These are phyloP conservation scores for Chenopodium formosanum DNA, from an alignment of 148 eudicot species.

Conservation along the genomic window DNA sequence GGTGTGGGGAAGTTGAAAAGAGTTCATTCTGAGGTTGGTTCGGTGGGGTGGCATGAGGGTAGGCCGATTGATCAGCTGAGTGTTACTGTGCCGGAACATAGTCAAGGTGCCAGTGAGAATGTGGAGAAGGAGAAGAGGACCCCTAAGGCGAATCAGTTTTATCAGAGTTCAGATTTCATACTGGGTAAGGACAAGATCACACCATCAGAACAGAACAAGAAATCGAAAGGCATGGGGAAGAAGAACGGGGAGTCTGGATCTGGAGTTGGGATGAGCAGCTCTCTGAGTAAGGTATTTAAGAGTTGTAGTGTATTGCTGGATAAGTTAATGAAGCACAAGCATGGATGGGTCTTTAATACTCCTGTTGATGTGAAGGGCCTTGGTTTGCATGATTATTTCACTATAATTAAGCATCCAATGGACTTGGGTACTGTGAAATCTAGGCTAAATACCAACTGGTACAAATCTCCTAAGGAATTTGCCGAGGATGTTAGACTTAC, in stretches of 20 bases:
- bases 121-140: constrained; percentile 73
- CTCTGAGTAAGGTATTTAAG: constrained; percentile 55
- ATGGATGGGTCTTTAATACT: constrained; percentile 83
- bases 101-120: constrained; percentile 45
- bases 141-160: constrained; percentile 64
- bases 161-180: constrained; percentile 60
- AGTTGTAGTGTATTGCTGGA: constrained; percentile 63
- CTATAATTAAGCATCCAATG: constrained; percentile 80
- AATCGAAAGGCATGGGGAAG: constrained; percentile 50
- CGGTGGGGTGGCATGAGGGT: constrained; percentile 38
- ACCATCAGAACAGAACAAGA: constrained; percentile 57
- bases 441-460: constrained; percentile 64
- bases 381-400: constrained; percentile 82
- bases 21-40: constrained; percentile 46
- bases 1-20: constrained; percentile 43
- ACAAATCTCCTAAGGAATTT: constrained; percentile 76
- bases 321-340: constrained; percentile 88
- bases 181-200: constrained; percentile 71
- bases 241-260: constrained; percentile 45
- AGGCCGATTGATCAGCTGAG: constrained; percentile 55
- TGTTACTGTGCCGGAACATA: constrained; percentile 49
- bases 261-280: constrained; percentile 40
- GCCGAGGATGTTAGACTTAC: constrained; percentile 94
- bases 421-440: constrained; percentile 93
- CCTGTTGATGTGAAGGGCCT: constrained; percentile 80